A percentile compares a stretch with the other conserved stretches of the same genome.
These are phyloP conservation scores for Cyclotella choctawhatcheeana DNA, from an alignment of 108 stramenopile species.

Conservation along the genomic window DNA sequence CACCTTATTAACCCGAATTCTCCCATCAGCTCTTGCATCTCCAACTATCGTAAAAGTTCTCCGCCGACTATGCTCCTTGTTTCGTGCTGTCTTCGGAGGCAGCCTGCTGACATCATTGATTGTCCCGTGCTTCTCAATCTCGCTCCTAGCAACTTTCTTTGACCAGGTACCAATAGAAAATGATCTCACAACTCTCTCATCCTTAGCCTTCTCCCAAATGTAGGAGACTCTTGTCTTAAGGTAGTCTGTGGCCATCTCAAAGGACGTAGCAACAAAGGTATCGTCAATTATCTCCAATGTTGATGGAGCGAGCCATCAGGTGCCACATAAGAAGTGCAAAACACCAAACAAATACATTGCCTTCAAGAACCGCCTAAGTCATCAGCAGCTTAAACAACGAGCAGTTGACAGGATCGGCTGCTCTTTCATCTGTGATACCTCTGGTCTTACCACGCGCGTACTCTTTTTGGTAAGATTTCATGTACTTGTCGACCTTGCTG, in stretches of 20 bases:
- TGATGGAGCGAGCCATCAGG: slow-evolving; percentile 16
- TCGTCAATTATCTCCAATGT: slow-evolving; percentile 1
- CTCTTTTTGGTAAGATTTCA: neutral
- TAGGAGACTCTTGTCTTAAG: neutral
- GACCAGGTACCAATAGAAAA: neutral
- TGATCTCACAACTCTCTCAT: neutral
- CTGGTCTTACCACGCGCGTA: neutral
- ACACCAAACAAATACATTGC: slow-evolving; percentile 27
- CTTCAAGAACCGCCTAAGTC: slow-evolving; percentile 10
- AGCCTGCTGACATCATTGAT: neutral
- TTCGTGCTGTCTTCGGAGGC: neutral
- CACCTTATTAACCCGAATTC: neutral
- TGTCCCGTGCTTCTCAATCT: neutral
- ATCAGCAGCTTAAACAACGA: slow-evolving; percentile 14
- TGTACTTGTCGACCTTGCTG: neutral
- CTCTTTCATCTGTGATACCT: neutral
- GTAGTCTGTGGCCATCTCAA: neutral
- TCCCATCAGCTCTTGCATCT: neutral
- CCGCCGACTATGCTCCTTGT: neutral
- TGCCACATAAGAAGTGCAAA: slow-evolving; percentile 21
- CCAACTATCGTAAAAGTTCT: neutral
- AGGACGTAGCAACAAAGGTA: neutral
- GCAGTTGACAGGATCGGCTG: neutral
- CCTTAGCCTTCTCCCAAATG: slow-evolving; percentile 6
- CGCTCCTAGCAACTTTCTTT: neutral